Percentiles rank a stretch among this genome's conserved stretches.
phyloP scores from a whole-genome alignment of 306 rosid genomes.

The Nissolia schottii region DNA sequence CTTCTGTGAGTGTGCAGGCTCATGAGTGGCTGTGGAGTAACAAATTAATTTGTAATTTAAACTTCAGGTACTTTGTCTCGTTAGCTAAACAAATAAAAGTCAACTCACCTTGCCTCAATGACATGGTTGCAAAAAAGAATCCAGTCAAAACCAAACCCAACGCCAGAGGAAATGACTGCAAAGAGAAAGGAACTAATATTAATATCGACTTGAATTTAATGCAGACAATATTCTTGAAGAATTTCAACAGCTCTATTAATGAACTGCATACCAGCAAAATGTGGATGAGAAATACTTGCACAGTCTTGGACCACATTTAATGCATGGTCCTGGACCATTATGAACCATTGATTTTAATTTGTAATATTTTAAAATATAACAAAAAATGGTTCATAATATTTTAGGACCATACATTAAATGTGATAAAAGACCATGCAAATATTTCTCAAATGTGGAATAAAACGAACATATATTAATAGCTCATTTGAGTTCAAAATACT shows the following conservation, averaged over 20 bases:
- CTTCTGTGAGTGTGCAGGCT: neutral
- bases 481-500: no score
- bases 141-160: conserved; percentile 66
- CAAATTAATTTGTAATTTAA: neutral
- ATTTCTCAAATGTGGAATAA: no score
- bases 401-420: no score
- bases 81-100: conserved; percentile 9
- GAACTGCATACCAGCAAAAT: conserved; percentile 11
- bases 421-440: no score
- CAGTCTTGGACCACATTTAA: no score
- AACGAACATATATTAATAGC: no score
- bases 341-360: no score
- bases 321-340: no score
- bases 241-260: neutral
- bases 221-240: conserved; percentile 19
- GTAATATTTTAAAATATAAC: no score
- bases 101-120: conserved; percentile 79
- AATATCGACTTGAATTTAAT: conserved; percentile 6
- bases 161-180: conserved; percentile 92
- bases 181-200: conserved; percentile 14
- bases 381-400: no score
- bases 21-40: neutral
- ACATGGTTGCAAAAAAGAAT: conserved; percentile 74
- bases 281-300: no score
- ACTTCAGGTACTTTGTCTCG: neutral